phyloP scores from a whole-genome alignment of 169 alveolate species.

The Theileria orientalis region DNA sequence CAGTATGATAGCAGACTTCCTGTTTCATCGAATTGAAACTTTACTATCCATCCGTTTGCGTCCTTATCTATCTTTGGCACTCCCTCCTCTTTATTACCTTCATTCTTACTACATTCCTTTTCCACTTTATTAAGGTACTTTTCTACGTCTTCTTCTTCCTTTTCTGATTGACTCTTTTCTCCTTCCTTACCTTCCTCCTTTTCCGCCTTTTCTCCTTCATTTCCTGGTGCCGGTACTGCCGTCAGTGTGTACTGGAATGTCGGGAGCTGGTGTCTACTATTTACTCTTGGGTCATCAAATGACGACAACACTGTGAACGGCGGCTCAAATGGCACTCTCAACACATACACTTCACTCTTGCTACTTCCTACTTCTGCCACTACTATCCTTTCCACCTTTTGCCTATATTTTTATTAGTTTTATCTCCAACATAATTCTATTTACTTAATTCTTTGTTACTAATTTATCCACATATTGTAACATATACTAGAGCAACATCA shows the following conservation, averaged over 20 bases:
- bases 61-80: constrained; percentile 55
- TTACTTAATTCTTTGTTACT: no score
- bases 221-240: constrained; percentile 35
- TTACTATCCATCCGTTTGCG: constrained; percentile 61
- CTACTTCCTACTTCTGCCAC: constrained; percentile 52
- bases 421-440: no score
- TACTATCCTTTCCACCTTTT: constrained; percentile 15
- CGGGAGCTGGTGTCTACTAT: constrained; percentile 52
- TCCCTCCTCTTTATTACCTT: neutral
- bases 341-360: constrained; percentile 53
- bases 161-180: no score
- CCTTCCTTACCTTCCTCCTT: constrained; percentile 20
- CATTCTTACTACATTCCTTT: neutral
- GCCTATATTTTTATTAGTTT: no score
- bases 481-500: no score
- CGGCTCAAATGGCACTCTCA: constrained; percentile 45
- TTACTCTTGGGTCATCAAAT: constrained; percentile 64
- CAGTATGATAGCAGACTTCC: constrained; percentile 45
- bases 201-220: constrained; percentile 37
- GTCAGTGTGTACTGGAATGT: constrained; percentile 38
- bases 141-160: neutral
- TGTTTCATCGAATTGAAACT: constrained; percentile 58
- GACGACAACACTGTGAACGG: constrained; percentile 64
- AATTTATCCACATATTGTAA: no score
- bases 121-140: neutral